Conservation (phyloP, 1,284 basidiomycete genomes). For the Leccinum pachyderme region DNA sequence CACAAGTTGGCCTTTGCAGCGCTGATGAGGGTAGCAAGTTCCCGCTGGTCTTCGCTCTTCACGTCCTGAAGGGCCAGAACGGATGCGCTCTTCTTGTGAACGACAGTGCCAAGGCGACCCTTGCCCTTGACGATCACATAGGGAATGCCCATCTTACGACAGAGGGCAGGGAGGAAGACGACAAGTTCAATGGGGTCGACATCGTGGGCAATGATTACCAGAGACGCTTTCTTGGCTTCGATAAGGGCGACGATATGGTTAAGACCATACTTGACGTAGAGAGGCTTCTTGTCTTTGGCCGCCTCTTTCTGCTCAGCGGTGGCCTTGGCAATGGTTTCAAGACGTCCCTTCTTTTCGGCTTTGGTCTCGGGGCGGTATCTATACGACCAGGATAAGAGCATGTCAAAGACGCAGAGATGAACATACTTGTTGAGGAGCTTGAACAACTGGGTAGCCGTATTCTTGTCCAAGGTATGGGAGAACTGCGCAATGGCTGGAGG, state of each 20-base stretch:
- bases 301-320: slow-evolving; percentile 79
- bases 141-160: slow-evolving; percentile 98
- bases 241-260: slow-evolving; percentile 96
- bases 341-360: slow-evolving; percentile 97
- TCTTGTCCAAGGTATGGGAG: slow-evolving; percentile 98
- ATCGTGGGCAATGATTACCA: slow-evolving; percentile 97
- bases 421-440: slow-evolving; percentile 93
- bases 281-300: slow-evolving; percentile 86
- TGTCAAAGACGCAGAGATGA: not conserved
- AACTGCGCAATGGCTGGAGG: slow-evolving; percentile 99
- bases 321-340: slow-evolving; percentile 73
- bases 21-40: slow-evolving; percentile 89
- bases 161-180: slow-evolving; percentile 96
- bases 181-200: slow-evolving; percentile 99
- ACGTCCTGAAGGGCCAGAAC: slow-evolving; percentile 92
- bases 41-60: slow-evolving; percentile 90
- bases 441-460: slow-evolving; percentile 98
- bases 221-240: slow-evolving; percentile 96
- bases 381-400: not conserved
- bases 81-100: slow-evolving; percentile 97
- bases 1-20: slow-evolving; percentile 98
- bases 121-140: slow-evolving; percentile 99
- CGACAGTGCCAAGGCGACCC: slow-evolving; percentile 94
- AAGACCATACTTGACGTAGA: slow-evolving; percentile 95
- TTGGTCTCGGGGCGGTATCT: slow-evolving; percentile 87